phyloP scores from a whole-genome alignment of 805 yeast species.

The Kluyveromyces dobzhanskii region DNA sequence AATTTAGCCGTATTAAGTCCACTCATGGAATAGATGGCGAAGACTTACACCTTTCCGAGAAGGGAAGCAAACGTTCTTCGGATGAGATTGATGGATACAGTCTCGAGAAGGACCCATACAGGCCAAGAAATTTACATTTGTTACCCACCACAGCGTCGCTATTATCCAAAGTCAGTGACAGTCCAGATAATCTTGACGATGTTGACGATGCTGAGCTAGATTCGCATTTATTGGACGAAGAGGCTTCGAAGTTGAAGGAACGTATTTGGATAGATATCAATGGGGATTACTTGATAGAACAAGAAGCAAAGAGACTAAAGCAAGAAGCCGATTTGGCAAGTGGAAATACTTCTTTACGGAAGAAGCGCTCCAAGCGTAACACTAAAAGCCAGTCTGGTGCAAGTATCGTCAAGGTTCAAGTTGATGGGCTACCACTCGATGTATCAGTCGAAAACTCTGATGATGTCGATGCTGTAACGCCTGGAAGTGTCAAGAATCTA shows the following conservation, averaged over 20 bases:
- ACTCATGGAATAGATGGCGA: conserved; percentile 28
- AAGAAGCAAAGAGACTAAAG: conserved; percentile 76
- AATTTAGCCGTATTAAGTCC: conserved; percentile 19
- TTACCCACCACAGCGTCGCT: conserved; percentile 54
- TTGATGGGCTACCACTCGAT: conserved; percentile 13
- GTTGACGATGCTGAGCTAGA: conserved; percentile 79
- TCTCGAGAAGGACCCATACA: conserved; percentile 34
- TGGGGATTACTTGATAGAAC: conserved; percentile 76
- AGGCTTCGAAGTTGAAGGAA: conserved; percentile 67
- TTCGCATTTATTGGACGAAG: conserved; percentile 49
- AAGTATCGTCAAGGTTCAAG: conserved; percentile 28
- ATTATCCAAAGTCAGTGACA: conserved; percentile 46
- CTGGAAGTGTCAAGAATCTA: conserved; percentile 56
- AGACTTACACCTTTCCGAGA: conserved; percentile 16
- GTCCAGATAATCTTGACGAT: conserved; percentile 57
- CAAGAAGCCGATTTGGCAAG: conserved; percentile 80
- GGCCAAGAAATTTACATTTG: conserved; percentile 47
- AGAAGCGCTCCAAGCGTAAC: conserved; percentile 31
- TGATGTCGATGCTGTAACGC: conserved; percentile 54
- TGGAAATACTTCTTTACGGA: conserved; percentile 59
- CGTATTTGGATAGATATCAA: conserved; percentile 86
- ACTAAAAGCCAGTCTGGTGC: conserved; percentile 19
- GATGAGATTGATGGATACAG: conserved; percentile 29
- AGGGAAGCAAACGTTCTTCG: conserved; percentile 15
- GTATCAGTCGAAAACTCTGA: conserved; percentile 23